These are phyloP conservation scores for Pelargonium myrrhifolium DNA, from an alignment of 441 rosid genomes.

Conservation along the genomic window DNA sequence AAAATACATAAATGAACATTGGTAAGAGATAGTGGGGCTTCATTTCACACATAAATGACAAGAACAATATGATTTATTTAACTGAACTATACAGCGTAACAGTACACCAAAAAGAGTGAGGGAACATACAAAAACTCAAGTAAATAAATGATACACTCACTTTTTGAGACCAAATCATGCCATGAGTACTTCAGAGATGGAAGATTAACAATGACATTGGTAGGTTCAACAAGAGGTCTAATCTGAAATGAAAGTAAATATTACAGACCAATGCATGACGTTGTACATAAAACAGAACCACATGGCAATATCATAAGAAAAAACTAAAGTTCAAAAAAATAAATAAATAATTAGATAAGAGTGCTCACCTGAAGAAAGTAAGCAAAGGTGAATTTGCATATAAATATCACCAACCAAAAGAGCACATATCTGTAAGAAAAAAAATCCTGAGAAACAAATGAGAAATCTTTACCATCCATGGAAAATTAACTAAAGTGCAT, in stretches of 20 bases:
- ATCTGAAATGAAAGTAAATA: slow-evolving; percentile 51
- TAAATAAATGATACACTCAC: slow-evolving; percentile 38
- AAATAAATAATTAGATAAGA: slow-evolving; percentile 19
- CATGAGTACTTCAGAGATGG: slow-evolving; percentile 59
- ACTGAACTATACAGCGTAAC: not conserved
- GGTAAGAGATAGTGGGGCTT: slow-evolving; percentile 11
- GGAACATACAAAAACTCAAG: slow-evolving; percentile 2
- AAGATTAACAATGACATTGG: slow-evolving; percentile 44
- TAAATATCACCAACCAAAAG: slow-evolving; percentile 84
- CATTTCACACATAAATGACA: not conserved
- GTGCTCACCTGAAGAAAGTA: slow-evolving; percentile 94
- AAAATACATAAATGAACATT: slow-evolving; percentile 23
- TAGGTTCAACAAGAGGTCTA: slow-evolving; percentile 81
- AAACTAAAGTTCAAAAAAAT: slow-evolving; percentile 12
- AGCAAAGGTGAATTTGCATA: slow-evolving; percentile 83
- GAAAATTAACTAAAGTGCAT: not conserved
- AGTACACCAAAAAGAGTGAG: slow-evolving; percentile 2
- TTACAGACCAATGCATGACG: slow-evolving; percentile 3
- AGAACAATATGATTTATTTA: not conserved
- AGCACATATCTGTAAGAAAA: slow-evolving; percentile 65
- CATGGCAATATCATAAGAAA: not conserved
- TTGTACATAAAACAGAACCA: slow-evolving; percentile 1
- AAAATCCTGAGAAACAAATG: not conserved
- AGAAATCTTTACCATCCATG: not conserved
- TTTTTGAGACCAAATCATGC: slow-evolving; percentile 91